Evolutionary conservation across 2,329 filamentous ascomycete species (phyloP), one percentile per base, ranked within the genome.

Genomic region (Grosmannia penicillata): DNA sequence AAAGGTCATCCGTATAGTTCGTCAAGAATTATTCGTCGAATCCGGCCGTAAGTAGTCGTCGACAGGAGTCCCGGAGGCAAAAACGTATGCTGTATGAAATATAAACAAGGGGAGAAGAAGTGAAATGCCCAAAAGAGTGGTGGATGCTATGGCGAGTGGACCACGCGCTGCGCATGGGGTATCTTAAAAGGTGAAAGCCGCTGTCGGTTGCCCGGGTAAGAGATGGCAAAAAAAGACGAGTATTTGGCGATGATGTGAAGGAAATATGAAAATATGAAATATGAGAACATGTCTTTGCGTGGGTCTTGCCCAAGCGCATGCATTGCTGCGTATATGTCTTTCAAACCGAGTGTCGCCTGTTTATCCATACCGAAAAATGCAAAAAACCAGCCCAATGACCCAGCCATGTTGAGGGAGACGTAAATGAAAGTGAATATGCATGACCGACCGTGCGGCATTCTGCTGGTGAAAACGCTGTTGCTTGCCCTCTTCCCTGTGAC

Each of bases 341-440:
- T 45, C 9, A 49, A 54, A 36, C 36, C 38, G 58, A 59, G 60
- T 59, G 57, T 61, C 60, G 59, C 61, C 57, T 59, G 57, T 63
- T 60, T 63, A 60, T 63, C 62, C 63, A 58, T 56, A 54, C 58
- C 62, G 23, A 60, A 61, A 65, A 66, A 70, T 68, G 66, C 65
- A 65, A 60, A 59, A 63, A 60, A 55, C 58, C 62, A 60, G 59
- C 60, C 60, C 59, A 61, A 51, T 60, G 60, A 62, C 59, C 68
- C 64, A 68, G 68, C 68, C 67, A 62, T 66, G 61, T 62, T 64
- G 63, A 67, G 53, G 51, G 53, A 57, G 56, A 52, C 59, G 56
- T 55, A 40, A 28, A 32, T 26, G 13, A 32, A 29, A 23, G 29
- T 26, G 23, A 35, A 28, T 38, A 46, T 56, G 47, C 61, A 62